A percentile compares a stretch with the other conserved stretches of the same genome.
phyloP scores from a whole-genome alignment of 805 yeast genomes.

The Metschnikowia henanensis region DNA sequence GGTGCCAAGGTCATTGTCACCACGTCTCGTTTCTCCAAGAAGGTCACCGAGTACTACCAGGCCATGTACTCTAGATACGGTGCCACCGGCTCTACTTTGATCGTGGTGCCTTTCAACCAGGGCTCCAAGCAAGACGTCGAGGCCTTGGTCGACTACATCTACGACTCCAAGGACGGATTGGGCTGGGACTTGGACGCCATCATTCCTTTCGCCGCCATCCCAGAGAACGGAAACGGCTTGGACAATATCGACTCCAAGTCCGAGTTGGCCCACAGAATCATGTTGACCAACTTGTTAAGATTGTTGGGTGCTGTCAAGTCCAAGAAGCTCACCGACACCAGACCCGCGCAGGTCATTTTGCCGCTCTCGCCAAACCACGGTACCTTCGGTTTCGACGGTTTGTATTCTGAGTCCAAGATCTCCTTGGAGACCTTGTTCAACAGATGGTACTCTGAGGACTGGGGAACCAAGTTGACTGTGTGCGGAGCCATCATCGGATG shows the following conservation, averaged over 20 bases:
- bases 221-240: slow-evolving; percentile 96
- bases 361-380: slow-evolving; percentile 99
- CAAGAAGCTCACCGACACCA: slow-evolving; percentile 82
- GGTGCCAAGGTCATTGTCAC: slow-evolving; percentile 98
- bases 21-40: slow-evolving; percentile 91
- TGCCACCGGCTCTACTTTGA: slow-evolving; percentile 86
- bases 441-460: slow-evolving; percentile 98
- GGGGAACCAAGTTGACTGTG: slow-evolving; percentile 91
- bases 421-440: slow-evolving; percentile 95
- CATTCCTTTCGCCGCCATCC: slow-evolving; percentile 98
- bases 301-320: slow-evolving; percentile 87
- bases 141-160: slow-evolving; percentile 81
- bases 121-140: slow-evolving; percentile 94
- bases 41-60: slow-evolving; percentile 95
- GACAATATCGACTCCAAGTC: slow-evolving; percentile 92
- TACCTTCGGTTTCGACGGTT: slow-evolving; percentile 97
- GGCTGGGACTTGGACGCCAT: slow-evolving; percentile 98
- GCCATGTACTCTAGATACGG: slow-evolving; percentile 90
- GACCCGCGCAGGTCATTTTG: slow-evolving; percentile 97
- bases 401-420: slow-evolving; percentile 96
- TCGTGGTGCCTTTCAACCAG: slow-evolving; percentile 98
- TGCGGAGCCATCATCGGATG: slow-evolving; percentile 99
- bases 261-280: slow-evolving; percentile 97
- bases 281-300: slow-evolving; percentile 94
- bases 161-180: slow-evolving; percentile 86